A percentile compares a stretch with the other conserved stretches of the same genome.
Conservation (phyloP, 2,329 filamentous ascomycete species). For the Diaporthe amygdali region DNA sequence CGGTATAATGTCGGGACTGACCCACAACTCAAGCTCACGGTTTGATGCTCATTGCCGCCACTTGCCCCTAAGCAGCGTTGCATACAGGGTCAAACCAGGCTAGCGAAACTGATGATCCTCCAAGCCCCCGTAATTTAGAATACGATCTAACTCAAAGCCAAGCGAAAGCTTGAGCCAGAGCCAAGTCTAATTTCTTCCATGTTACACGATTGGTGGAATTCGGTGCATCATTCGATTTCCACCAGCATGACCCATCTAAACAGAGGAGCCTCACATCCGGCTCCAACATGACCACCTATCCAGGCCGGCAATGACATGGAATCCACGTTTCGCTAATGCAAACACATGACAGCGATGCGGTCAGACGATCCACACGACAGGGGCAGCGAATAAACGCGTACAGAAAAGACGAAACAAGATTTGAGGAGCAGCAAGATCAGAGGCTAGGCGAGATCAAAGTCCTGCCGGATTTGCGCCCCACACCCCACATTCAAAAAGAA, state of each 20-base stretch:
- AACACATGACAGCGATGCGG: background rate
- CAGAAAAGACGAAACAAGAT: background rate
- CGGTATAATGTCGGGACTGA: background rate
- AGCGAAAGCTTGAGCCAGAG: background rate
- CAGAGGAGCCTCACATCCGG: constrained; percentile 2
- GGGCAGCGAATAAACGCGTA: background rate
- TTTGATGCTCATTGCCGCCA: background rate
- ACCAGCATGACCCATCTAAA: background rate
- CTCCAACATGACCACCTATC: background rate
- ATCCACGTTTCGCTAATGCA: background rate
- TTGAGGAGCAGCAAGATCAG: background rate
- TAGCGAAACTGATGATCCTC: background rate
- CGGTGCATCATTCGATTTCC: background rate
- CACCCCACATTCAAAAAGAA: background rate
- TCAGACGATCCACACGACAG: background rate
- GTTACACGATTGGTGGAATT: constrained; percentile 6
- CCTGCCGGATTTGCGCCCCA: background rate
- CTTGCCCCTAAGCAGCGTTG: background rate
- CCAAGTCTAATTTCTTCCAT: constrained; percentile 5
- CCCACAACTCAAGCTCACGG: background rate
- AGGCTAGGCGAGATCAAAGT: background rate
- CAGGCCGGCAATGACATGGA: background rate
- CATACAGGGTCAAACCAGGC: background rate
- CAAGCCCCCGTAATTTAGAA: constrained; percentile 10
- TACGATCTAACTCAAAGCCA: background rate